A percentile compares a stretch with the other conserved stretches of the same genome.
phyloP scores from a whole-genome alignment of 2,329 filamentous ascomycete species.

The Cladosporium colombiae region DNA sequence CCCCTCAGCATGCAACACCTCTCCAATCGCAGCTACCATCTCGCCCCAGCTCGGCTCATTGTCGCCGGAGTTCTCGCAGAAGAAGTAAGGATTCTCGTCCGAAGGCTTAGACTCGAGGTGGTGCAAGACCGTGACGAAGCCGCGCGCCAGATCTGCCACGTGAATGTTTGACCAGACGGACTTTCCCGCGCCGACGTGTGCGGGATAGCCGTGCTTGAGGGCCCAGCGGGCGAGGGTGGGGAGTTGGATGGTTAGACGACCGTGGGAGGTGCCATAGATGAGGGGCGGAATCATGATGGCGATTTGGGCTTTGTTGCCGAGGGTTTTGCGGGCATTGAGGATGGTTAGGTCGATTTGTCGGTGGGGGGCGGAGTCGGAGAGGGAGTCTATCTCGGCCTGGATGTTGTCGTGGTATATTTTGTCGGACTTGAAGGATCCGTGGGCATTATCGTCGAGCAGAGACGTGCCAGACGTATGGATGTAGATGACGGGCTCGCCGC shows the following conservation, averaged over 20 bases:
- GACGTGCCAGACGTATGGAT: conserved; percentile 53
- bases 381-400: conserved; percentile 43
- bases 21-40: conserved; percentile 42
- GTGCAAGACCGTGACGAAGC: conserved; percentile 49
- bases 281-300: conserved; percentile 52
- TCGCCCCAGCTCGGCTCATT: conserved; percentile 48
- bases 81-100: conserved; percentile 52
- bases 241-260: conserved; percentile 50
- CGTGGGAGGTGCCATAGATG: conserved; percentile 47
- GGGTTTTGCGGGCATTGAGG: conserved; percentile 38
- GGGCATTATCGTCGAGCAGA: conserved; percentile 43
- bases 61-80: conserved; percentile 47
- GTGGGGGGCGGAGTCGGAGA: conserved; percentile 48
- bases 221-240: conserved; percentile 51
- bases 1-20: conserved; percentile 41
- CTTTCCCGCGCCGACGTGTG: conserved; percentile 48
- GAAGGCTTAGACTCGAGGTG: conserved; percentile 40
- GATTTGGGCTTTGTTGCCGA: conserved; percentile 46
- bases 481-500: conserved; percentile 46
- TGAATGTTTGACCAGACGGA: conserved; percentile 49
- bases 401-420: conserved; percentile 48
- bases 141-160: conserved; percentile 50
- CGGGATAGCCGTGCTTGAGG: conserved; percentile 50
- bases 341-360: conserved; percentile 50
- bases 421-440: conserved; percentile 39